Conservation (phyloP, 2,329 filamentous ascomycete genomes). For the Elsinoe necatrix region DNA sequence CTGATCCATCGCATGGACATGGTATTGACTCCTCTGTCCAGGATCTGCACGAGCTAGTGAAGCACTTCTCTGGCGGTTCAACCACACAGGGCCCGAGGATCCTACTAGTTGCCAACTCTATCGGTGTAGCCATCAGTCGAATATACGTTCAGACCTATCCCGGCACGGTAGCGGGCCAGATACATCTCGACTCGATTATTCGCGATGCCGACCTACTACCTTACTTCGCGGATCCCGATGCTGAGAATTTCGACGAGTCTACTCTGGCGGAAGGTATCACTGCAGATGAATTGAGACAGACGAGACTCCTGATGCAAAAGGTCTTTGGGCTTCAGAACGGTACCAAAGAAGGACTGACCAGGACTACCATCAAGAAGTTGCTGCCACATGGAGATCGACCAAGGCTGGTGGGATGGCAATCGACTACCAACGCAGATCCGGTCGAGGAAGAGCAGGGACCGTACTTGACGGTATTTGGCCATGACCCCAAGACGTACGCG, state of each 20-base stretch:
- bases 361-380: conserved; percentile 37
- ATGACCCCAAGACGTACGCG: conserved; percentile 47
- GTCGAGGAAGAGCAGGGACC: conserved; percentile 25
- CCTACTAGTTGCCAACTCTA: conserved; percentile 41
- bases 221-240: conserved; percentile 49
- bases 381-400: conserved; percentile 40
- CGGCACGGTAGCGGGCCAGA: conserved; percentile 18
- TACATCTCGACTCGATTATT: conserved; percentile 52
- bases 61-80: conserved; percentile 20
- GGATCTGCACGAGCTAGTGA: conserved; percentile 16
- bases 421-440: background rate
- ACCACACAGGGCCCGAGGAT: conserved; percentile 44
- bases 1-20: background rate
- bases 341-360: conserved; percentile 44
- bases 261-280: conserved; percentile 35
- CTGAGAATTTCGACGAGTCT: conserved; percentile 35
- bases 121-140: conserved; percentile 66
- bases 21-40: conserved; percentile 3
- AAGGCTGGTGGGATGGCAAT: conserved; percentile 25
- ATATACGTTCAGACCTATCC: conserved; percentile 3
- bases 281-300: conserved; percentile 29
- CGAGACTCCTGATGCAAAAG: conserved; percentile 30
- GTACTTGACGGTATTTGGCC: conserved; percentile 44
- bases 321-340: conserved; percentile 44
- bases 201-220: conserved; percentile 49